phyloP scores from a whole-genome alignment of 345 rosid genomes.

The Raphanus sativus region DNA sequence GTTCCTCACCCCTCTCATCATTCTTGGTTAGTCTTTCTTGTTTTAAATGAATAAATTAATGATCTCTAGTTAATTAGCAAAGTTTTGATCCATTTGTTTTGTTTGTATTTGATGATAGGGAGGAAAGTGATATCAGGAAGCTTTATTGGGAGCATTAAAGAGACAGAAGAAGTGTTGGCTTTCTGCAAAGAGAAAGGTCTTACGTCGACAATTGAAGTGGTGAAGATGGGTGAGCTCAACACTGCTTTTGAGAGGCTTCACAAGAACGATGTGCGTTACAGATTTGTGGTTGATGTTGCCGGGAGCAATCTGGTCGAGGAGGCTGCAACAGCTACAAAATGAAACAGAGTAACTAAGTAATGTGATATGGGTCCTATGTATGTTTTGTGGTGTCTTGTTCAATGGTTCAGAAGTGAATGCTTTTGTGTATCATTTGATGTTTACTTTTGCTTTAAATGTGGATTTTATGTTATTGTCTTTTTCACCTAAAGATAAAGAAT shows the following conservation, averaged over 20 bases:
- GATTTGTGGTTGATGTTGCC: constrained; percentile 62
- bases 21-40: constrained; percentile 32
- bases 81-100: not conserved
- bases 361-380: constrained; percentile 7
- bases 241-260: constrained; percentile 60
- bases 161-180: constrained; percentile 50
- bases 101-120: constrained; percentile 29
- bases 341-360: not conserved
- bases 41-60: not conserved
- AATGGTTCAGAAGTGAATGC: constrained; percentile 6
- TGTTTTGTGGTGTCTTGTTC: constrained; percentile 1
- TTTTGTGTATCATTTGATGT: not conserved
- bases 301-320: constrained; percentile 49
- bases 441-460: not conserved
- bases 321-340: constrained; percentile 17
- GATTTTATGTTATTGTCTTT: not conserved
- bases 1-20: constrained; percentile 36
- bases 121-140: constrained; percentile 61
- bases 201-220: constrained; percentile 51
- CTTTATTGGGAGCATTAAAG: constrained; percentile 61
- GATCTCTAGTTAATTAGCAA: not conserved
- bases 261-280: constrained; percentile 61
- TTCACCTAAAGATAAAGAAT: not conserved
- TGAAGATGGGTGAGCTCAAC: constrained; percentile 56
- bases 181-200: constrained; percentile 60